Conservation (phyloP, 345 rosid genomes). For the Salix viminalis region DNA sequence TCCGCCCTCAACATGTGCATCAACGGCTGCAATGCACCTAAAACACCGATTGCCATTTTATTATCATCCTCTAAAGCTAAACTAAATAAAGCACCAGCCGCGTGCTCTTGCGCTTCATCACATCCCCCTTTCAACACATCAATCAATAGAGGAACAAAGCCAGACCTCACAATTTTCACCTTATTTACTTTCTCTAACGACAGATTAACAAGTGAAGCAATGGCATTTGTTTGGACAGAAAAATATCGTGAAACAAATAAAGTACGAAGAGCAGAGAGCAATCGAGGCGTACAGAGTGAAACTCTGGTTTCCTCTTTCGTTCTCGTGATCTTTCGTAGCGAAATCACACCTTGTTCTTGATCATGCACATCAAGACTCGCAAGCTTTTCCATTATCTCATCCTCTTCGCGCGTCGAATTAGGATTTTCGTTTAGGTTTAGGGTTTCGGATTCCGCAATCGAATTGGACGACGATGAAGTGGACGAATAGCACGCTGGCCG, state of each 20-base stretch:
- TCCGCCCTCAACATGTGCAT: slow-evolving; percentile 27
- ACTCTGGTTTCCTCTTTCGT: slow-evolving; percentile 19
- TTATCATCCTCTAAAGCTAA: slow-evolving; percentile 29
- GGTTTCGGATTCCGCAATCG: slow-evolving; percentile 17
- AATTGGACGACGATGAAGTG: slow-evolving; percentile 12
- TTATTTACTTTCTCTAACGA: slow-evolving; percentile 27
- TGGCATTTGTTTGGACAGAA: slow-evolving; percentile 20
- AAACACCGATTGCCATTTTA: slow-evolving; percentile 33
- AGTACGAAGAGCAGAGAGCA: slow-evolving; percentile 15
- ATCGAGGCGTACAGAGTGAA: slow-evolving; percentile 9
- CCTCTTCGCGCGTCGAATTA: slow-evolving; percentile 15
- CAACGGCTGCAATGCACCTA: slow-evolving; percentile 31
- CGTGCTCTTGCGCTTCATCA: slow-evolving; percentile 28
- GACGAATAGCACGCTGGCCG: slow-evolving; percentile 58
- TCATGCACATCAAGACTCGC: slow-evolving; percentile 21
- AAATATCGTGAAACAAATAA: slow-evolving; percentile 14
- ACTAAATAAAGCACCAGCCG: slow-evolving; percentile 31
- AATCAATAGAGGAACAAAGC: slow-evolving; percentile 27
- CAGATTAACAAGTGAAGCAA: slow-evolving; percentile 28
- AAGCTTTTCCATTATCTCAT: slow-evolving; percentile 20
- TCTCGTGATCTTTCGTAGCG: slow-evolving; percentile 19
- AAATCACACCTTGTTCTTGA: slow-evolving; percentile 22
- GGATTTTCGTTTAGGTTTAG: slow-evolving; percentile 13
- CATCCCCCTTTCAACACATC: slow-evolving; percentile 25
- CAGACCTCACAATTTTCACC: slow-evolving; percentile 28